Evolutionary conservation across 768 basidiomycete genomes (phyloP).

Genomic region (Boletus reticulatus): DNA sequence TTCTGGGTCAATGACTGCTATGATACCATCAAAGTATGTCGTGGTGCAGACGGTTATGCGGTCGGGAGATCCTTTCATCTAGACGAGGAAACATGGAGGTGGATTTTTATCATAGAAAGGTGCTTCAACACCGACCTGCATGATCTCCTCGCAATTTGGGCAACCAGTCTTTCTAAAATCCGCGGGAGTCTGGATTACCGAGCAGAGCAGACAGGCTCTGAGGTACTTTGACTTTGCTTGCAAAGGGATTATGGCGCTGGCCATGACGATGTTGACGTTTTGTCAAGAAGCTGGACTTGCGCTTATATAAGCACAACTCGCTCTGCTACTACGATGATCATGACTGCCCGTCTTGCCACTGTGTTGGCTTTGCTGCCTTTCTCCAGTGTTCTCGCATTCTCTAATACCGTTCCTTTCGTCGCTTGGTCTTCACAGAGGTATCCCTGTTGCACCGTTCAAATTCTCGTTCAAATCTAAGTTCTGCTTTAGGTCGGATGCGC

Average conservation of each 20-base stretch:
- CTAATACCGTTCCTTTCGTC: slow-evolving; percentile 60
- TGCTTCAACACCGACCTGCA: slow-evolving; percentile 60
- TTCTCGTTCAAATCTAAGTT: neutral
- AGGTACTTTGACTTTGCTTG: slow-evolving; percentile 70
- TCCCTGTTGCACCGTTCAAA: neutral
- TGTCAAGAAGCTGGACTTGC: neutral
- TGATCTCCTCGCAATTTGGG: slow-evolving; percentile 95
- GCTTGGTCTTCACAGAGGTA: slow-evolving; percentile 73
- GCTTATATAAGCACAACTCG: slow-evolving; percentile 17
- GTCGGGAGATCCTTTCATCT: slow-evolving; percentile 90
- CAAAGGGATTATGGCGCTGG: slow-evolving; percentile 46
- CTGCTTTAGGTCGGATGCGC: slow-evolving; percentile 43
- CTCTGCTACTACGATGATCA: slow-evolving; percentile 30
- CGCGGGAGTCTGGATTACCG: slow-evolving; percentile 76
- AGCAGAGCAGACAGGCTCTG: slow-evolving; percentile 92
- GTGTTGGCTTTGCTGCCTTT: slow-evolving; percentile 45
- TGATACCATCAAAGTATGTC: slow-evolving; percentile 88
- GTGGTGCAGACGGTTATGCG: slow-evolving; percentile 86
- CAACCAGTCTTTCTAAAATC: slow-evolving; percentile 89
- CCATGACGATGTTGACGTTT: neutral
- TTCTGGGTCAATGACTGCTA: slow-evolving; percentile 82
- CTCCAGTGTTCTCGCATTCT: slow-evolving; percentile 48
- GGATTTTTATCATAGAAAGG: neutral
- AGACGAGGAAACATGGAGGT: neutral
- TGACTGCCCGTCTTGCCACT: slow-evolving; percentile 41